Evolutionary conservation across 2,329 filamentous ascomycete genomes (phyloP).

Genomic region (Fusarium luffae): DNA sequence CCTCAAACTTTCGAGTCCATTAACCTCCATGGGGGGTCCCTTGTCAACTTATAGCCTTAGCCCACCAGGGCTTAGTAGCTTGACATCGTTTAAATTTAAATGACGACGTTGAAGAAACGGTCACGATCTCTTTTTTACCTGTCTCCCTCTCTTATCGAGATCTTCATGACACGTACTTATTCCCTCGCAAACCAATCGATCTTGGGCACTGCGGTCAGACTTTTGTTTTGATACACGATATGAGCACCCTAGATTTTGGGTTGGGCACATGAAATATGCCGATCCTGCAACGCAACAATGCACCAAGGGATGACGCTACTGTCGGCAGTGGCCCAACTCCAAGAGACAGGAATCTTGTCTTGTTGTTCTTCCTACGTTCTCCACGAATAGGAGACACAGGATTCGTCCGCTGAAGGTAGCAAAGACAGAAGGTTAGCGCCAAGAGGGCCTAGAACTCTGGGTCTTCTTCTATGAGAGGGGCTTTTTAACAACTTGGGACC

Average conservation of each 20-base stretch:
- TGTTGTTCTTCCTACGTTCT: background rate
- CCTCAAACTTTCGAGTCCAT: constrained; percentile 32
- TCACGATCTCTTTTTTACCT: background rate
- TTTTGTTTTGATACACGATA: background rate
- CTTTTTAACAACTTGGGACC: background rate
- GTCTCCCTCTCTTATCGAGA: constrained; percentile 5
- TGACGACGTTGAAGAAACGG: constrained; percentile 17
- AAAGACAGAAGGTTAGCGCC: constrained; percentile 12
- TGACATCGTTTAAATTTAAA: background rate
- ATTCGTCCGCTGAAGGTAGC: background rate
- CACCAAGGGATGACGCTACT: constrained; percentile 28
- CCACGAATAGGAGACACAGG: constrained; percentile 19
- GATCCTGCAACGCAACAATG: constrained; percentile 28
- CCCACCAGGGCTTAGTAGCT: constrained; percentile 11
- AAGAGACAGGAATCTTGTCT: background rate
- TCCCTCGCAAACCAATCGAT: constrained; percentile 23
- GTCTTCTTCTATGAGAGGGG: constrained; percentile 20
- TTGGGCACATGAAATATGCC: background rate
- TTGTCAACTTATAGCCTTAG: constrained; percentile 15
- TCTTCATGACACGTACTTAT: constrained; percentile 3
- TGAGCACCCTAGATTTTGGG: background rate
- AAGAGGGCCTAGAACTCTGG: constrained; percentile 35
- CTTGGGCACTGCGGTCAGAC: constrained; percentile 11
- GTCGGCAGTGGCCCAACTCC: constrained; percentile 25
- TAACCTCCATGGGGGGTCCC: constrained; percentile 20